These are phyloP conservation scores for Fusarium virguliforme DNA, from an alignment of 2,329 filamentous ascomycete genomes.

Conservation along the genomic window DNA sequence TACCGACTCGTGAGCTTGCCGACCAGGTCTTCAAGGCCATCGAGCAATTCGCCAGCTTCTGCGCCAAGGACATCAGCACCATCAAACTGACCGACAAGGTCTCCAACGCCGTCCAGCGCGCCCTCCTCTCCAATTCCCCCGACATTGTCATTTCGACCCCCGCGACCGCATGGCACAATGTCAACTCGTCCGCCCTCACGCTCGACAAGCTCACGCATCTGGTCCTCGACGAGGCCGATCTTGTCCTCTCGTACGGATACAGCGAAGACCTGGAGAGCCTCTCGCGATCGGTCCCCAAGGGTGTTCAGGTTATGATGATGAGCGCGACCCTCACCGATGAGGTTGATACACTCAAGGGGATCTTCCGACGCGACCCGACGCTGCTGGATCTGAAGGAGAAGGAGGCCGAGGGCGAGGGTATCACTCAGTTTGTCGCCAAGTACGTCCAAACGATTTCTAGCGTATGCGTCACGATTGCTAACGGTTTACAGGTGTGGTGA, in stretches of 20 bases:
- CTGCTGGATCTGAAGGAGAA: slow-evolving; percentile 87
- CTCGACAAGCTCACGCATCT: slow-evolving; percentile 81
- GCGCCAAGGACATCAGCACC: slow-evolving; percentile 84
- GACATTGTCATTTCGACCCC: slow-evolving; percentile 95
- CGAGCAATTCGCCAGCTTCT: slow-evolving; percentile 84
- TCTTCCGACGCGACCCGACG: slow-evolving; percentile 88
- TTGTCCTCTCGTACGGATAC: slow-evolving; percentile 95
- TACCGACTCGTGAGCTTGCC: slow-evolving; percentile 94
- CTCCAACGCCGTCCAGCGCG: slow-evolving; percentile 88
- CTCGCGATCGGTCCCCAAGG: slow-evolving; percentile 83
- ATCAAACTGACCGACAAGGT: slow-evolving; percentile 94
- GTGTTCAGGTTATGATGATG: slow-evolving; percentile 92
- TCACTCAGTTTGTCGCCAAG: slow-evolving; percentile 91
- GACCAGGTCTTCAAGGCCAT: slow-evolving; percentile 89
- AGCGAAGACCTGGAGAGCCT: slow-evolving; percentile 90
- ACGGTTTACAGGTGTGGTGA: slow-evolving; percentile 78
- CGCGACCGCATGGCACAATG: slow-evolving; percentile 83
- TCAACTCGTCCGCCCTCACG: slow-evolving; percentile 76
- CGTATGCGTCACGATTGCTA: slow-evolving; percentile 24
- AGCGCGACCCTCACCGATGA: slow-evolving; percentile 93
- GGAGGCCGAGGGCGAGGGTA: slow-evolving; percentile 81
- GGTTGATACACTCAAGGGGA: slow-evolving; percentile 84
- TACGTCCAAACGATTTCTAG: slow-evolving; percentile 55
- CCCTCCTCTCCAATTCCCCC: slow-evolving; percentile 86
- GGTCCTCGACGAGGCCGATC: slow-evolving; percentile 94